Percentiles rank a stretch among this genome's conserved stretches.
Evolutionary conservation across 306 rosid species (phyloP).

Genomic region (Benincasa hispida): DNA sequence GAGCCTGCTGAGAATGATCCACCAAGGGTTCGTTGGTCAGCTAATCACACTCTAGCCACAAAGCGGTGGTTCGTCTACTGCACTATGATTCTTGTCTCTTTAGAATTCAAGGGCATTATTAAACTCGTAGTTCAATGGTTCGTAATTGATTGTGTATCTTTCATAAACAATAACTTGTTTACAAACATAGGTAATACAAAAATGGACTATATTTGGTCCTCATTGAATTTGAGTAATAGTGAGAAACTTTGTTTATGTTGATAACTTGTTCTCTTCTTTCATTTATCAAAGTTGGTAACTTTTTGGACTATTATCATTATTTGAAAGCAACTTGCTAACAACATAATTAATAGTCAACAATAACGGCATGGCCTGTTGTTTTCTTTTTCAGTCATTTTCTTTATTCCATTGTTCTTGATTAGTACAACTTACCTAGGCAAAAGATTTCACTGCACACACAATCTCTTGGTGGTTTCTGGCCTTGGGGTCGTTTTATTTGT

Average conservation of each 20-base stretch:
- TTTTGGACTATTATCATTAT: not conserved
- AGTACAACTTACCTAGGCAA: not conserved
- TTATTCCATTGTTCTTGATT: not conserved
- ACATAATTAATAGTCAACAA: not conserved
- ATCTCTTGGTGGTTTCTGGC: too few relatives aligned
- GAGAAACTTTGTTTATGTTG: not conserved
- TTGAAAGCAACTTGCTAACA: not conserved
- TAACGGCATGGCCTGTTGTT: not conserved
- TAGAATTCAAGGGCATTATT: too few relatives aligned
- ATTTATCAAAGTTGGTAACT: not conserved
- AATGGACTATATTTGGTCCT: not conserved
- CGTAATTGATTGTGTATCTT: too few relatives aligned
- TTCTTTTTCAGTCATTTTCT: not conserved
- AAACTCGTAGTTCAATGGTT: too few relatives aligned
- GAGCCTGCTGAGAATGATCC: too few relatives aligned
- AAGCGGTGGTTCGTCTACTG: not conserved
- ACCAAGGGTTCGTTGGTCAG: too few relatives aligned
- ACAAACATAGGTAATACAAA: not conserved
- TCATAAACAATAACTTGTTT: not conserved
- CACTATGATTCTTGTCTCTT: too few relatives aligned
- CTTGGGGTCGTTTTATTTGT: too few relatives aligned
- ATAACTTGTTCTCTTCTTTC: not conserved
- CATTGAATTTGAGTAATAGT: not conserved
- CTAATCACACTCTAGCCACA: not conserved
- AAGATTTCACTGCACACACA: not conserved